phyloP scores from a whole-genome alignment of 768 basidiomycete species.

The Trametes villosa region DNA sequence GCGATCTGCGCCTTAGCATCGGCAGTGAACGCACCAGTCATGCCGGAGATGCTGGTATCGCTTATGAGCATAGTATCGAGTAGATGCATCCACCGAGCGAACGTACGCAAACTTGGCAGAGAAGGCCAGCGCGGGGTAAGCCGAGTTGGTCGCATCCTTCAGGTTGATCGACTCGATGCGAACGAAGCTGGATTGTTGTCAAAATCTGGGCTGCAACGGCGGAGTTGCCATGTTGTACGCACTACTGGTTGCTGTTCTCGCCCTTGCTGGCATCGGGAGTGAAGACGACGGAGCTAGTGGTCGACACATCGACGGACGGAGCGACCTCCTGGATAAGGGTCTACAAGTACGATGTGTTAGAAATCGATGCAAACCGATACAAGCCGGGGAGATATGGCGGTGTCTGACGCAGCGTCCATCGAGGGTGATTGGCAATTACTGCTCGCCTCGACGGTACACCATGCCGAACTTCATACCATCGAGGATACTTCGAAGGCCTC shows the following conservation, averaged over 20 bases:
- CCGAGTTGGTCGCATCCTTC: constrained; percentile 55
- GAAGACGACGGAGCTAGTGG: constrained; percentile 50
- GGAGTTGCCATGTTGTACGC: constrained; percentile 22
- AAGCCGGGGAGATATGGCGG: background rate
- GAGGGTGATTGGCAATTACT: no score
- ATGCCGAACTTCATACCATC: no score
- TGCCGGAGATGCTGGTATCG: constrained; percentile 57
- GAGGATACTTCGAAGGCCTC: background rate
- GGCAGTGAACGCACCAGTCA: constrained; percentile 72
- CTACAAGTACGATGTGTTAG: constrained; percentile 37
- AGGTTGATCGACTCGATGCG: constrained; percentile 65
- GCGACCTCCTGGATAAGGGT: constrained; percentile 60
- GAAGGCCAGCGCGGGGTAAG: constrained; percentile 70
- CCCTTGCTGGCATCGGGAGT: constrained; percentile 57
- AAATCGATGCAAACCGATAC: background rate
- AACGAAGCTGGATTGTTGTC: constrained; percentile 61
- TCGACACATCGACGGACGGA: constrained; percentile 55
- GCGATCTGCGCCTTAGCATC: constrained; percentile 60
- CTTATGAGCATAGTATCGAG: background rate
- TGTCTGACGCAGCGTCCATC: background rate
- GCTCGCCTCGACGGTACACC: no score
- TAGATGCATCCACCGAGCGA: background rate
- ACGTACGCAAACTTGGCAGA: constrained; percentile 78
- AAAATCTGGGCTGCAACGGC: background rate
- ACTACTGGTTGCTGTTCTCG: constrained; percentile 62